Base-by-base conservation (phyloP, 345 rosid species). In the Eutrema heterophyllum region DNA sequence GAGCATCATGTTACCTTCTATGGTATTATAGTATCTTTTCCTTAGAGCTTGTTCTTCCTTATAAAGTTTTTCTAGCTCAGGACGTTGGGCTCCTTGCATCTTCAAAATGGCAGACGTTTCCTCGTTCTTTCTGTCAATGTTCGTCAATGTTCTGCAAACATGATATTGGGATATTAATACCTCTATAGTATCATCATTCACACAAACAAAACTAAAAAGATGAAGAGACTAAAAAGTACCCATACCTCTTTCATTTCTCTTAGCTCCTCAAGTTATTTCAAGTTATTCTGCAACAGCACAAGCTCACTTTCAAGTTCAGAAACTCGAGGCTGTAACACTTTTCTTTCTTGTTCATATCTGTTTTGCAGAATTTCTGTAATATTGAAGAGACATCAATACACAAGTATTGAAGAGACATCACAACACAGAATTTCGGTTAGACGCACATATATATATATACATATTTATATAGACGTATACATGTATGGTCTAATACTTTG, bases 161-260 rank as follows among this genome's bases (percentile, higher is more conserved):
- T 41, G 39, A 74, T 51, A 67, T 5, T 53, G 52, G 5, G 53
- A 45, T 62, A 26, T 43, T 21, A 70, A 51, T 24, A 45, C 69
- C 30, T 61, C 11, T 13, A 50, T 67, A 59, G 29, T 45, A 13
- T 32, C 39, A 26, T 32, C 44, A 30, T 50, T 41, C 6, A 51
- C 15, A 68, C 2, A 67, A 50, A 39, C 14, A 64, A 56, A 36
- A 73, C 5, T 30, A 21, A 21, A 60, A 61, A 7, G 36, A 55
- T 57, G 7, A 58, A n/a, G n/a, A 13, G 10, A 68, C 45, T 8
- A 41, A 67, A 9, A 29, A 60, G 57, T 30, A 69, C 11, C 5
- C 8, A 44, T 83, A 94, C 98, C 98, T 92, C 99, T 80, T 86
- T 92, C 93, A 95, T 87, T 83, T 88, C 97, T 78, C 99, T 84